Evolutionary conservation across 345 rosid species (phyloP).

Genomic region (Barbarea vulgaris): DNA sequence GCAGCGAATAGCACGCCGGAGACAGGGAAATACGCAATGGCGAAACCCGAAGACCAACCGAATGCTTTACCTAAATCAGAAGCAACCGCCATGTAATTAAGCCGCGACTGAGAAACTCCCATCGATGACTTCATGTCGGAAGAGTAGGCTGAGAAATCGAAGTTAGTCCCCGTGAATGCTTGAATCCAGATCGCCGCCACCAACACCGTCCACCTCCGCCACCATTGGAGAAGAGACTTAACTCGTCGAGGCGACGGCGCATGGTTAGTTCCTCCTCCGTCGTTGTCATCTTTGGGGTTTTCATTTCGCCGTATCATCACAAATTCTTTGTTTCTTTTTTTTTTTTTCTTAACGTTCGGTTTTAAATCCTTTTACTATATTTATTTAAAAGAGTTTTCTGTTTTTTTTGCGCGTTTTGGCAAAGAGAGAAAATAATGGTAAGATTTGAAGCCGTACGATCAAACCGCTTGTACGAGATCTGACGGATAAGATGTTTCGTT

Average conservation of each 20-base stretch:
- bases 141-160: constrained; percentile 77
- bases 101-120: constrained; percentile 72
- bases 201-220: constrained; percentile 69
- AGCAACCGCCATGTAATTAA: constrained; percentile 72
- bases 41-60: constrained; percentile 76
- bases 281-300: background rate
- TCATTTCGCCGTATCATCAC: constrained; percentile 27
- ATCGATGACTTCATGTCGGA: constrained; percentile 59
- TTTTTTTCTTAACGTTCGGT: constrained; percentile 23
- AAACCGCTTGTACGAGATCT: background rate
- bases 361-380: constrained; percentile 19
- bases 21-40: constrained; percentile 52
- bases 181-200: constrained; percentile 71
- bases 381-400: background rate
- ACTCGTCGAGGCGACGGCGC: background rate
- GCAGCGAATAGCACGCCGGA: constrained; percentile 61
- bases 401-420: background rate
- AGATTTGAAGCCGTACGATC: background rate
- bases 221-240: constrained; percentile 27
- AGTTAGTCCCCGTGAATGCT: constrained; percentile 86
- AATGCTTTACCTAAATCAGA: constrained; percentile 79
- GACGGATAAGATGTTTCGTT: background rate
- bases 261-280: background rate
- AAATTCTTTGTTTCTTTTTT: background rate
- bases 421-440: background rate